phyloP scores from a whole-genome alignment of 1,284 basidiomycete genomes.

The Puccinia novopanici region DNA sequence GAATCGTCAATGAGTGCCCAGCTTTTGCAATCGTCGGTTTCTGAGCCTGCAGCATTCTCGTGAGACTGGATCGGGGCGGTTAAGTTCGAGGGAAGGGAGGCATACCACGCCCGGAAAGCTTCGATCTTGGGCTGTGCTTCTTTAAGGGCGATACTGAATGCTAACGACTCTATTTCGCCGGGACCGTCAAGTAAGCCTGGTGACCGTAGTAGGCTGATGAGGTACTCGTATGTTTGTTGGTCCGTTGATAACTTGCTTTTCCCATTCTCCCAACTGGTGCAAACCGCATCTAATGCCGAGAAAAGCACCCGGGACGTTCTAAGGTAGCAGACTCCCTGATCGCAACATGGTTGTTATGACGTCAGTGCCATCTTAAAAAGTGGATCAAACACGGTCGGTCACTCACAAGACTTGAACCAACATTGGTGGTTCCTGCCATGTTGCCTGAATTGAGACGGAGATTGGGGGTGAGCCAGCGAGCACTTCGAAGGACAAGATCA shows the following conservation, averaged over 20 bases:
- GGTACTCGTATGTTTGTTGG: slow-evolving; percentile 39
- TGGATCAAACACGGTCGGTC: neutral
- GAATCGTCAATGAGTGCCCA: slow-evolving; percentile 27
- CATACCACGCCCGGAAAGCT: slow-evolving; percentile 47
- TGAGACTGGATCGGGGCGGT: neutral
- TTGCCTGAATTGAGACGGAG: slow-evolving; percentile 48
- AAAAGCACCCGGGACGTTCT: slow-evolving; percentile 46
- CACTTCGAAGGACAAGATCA: neutral
- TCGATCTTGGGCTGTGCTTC: slow-evolving; percentile 50
- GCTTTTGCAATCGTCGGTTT: slow-evolving; percentile 19
- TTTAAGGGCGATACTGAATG: slow-evolving; percentile 44
- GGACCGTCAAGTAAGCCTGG: slow-evolving; percentile 16
- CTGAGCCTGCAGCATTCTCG: neutral
- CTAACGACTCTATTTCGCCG: slow-evolving; percentile 44
- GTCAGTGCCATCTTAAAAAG: neutral
- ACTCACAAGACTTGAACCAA: slow-evolving; percentile 41
- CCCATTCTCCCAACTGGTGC: slow-evolving; percentile 10
- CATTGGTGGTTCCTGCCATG: slow-evolving; percentile 45
- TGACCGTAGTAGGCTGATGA: slow-evolving; percentile 9
- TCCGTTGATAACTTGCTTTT: slow-evolving; percentile 13
- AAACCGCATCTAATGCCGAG: slow-evolving; percentile 27
- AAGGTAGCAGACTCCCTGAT: slow-evolving; percentile 44
- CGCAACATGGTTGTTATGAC: slow-evolving; percentile 5
- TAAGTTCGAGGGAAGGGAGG: slow-evolving; percentile 20
- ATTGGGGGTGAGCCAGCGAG: slow-evolving; percentile 38